Base-by-base conservation (phyloP, 441 rosid species). In the Geranium incanum region DNA sequence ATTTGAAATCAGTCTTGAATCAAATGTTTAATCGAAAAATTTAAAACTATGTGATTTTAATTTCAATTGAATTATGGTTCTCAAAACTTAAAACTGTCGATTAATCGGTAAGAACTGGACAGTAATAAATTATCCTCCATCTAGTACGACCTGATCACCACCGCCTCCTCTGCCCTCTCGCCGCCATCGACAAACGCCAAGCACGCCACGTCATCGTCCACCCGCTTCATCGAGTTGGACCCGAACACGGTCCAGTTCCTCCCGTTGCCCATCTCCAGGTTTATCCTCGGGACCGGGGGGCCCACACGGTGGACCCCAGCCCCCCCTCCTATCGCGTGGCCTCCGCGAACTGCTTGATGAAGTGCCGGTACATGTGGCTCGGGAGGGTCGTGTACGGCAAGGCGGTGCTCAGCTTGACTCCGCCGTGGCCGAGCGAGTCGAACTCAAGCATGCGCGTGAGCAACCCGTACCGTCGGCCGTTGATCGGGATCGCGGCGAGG, bases 151-250 rank as follows among this genome's bases (percentile, higher is more conserved):
- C 87, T 85, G 28, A 82, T 77, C 69, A 75, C 77, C 41, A 82
- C 75, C 19, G 87, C 81, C 38, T 78, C 69, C 9, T 39, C 69
- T 12, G 80, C 74, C 21, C 65, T 71, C 66, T 63, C 18, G 13
- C 86, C 85, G 2, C 86, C 85, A 13, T 81, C 70, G 1, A 83
- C 37, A 7, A 85, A 70, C 0, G 79, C 86, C 48, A 85, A 72
- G 72, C 86, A 83, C 48, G 79, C 36, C 52, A 76, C 76, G 13
- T 71, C 57, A 3, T 15, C 23, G 15, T 72, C 63, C 1, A 78
- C 72, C 60, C 74, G 76, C 69, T 74, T 81, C 81, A 85, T 73
- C n/a, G 79, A 74, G 70, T 83, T 83, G 12, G 78, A 74, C 0
- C 74, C 63, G 50, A 36, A 68, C 13, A 83, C 5, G 12, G 71